Evolutionary conservation across 164 flowering plant genomes (phyloP).

Genomic region (Chimonanthus praecox): DNA sequence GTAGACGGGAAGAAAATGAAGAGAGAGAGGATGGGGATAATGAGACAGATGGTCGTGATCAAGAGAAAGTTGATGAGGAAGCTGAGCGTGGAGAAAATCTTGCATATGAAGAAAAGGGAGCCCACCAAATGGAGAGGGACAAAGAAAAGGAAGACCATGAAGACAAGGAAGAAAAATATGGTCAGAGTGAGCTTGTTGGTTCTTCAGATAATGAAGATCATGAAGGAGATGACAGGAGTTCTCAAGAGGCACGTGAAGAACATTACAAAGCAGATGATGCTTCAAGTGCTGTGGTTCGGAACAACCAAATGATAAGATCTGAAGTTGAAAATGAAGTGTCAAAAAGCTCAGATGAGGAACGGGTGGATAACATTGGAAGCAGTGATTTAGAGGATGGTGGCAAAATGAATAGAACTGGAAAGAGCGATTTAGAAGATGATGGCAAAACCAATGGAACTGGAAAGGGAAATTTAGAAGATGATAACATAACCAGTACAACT

Average conservation of each 20-base stretch:
- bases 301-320: conserved; percentile 23
- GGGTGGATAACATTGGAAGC: conserved; percentile 9
- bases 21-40: conserved; percentile 7
- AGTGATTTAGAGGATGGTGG: conserved; percentile 17
- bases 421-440: background rate
- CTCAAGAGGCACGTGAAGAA: conserved; percentile 80
- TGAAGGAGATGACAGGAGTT: conserved; percentile 28
- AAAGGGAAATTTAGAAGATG: background rate
- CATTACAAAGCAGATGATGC: conserved; percentile 78
- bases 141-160: conserved; percentile 7
- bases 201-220: conserved; percentile 39
- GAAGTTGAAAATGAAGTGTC: conserved; percentile 24
- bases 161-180: conserved; percentile 35
- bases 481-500: conserved; percentile 4
- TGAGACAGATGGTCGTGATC: conserved; percentile 5
- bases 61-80: background rate
- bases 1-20: conserved; percentile 25
- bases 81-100: background rate
- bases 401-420: background rate
- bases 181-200: conserved; percentile 24
- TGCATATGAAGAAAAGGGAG: conserved; percentile 5
- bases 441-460: conserved; percentile 9
- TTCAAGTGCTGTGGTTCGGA: conserved; percentile 46
- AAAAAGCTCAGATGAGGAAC: conserved; percentile 22
- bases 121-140: background rate